Conservation (phyloP, 2,329 filamentous ascomycete genomes). For the Colletotrichum camelliae region DNA sequence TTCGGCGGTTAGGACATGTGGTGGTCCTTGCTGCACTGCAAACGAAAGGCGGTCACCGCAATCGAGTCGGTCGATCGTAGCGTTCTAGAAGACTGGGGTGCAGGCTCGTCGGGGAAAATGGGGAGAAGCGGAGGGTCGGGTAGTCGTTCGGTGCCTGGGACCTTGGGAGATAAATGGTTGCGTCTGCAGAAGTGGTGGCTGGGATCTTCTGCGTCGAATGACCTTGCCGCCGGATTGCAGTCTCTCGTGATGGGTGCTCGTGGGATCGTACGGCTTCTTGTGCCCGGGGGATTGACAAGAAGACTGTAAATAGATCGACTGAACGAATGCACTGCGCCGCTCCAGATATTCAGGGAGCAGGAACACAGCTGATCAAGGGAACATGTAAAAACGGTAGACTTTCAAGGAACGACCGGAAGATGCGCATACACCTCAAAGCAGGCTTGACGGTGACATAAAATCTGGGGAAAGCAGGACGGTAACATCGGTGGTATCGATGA, state of each 20-base stretch:
- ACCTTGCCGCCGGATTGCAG: not conserved
- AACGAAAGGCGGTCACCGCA: not conserved
- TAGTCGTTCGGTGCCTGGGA: not conserved
- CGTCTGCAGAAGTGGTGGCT: not conserved
- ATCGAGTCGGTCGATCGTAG: not conserved
- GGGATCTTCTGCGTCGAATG: not conserved
- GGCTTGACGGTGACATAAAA: not conserved
- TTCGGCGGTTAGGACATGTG: not conserved
- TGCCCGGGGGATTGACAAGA: not conserved
- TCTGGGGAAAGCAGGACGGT: slow-evolving; percentile 7
- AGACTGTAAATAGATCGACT: not conserved
- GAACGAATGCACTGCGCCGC: not conserved
- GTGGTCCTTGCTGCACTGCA: not conserved
- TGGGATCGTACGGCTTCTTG: not conserved
- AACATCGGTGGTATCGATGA: not conserved
- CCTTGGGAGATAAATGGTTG: not conserved
- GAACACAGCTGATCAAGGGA: not conserved
- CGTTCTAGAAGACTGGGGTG: not conserved
- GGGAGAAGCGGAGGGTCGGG: not conserved
- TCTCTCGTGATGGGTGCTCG: not conserved
- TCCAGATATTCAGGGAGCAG: not conserved
- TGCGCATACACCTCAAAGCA: not conserved
- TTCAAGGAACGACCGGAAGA: not conserved
- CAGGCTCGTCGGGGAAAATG: not conserved
- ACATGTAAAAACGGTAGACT: not conserved